phyloP scores from a whole-genome alignment of 2,329 filamentous ascomycete species.

The Magnaporthiopsis incrustans region DNA sequence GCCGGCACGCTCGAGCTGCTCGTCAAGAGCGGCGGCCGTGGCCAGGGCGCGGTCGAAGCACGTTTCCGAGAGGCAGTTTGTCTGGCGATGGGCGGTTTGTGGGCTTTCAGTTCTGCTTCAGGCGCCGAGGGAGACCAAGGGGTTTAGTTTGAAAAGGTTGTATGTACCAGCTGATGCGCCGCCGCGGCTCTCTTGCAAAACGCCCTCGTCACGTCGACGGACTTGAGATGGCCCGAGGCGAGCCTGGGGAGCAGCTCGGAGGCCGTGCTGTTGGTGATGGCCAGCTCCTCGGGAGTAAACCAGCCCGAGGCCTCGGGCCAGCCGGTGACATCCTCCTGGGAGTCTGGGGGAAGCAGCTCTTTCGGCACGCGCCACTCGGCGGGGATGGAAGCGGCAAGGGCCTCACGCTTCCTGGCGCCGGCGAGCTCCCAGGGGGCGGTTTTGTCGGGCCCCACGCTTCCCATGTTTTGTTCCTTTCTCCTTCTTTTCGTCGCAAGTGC shows the following conservation, averaged over 20 bases:
- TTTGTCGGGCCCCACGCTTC: background rate
- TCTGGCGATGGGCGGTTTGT: constrained; percentile 16
- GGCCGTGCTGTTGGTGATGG: constrained; percentile 27
- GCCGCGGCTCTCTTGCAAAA: constrained; percentile 31
- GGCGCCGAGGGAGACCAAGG: background rate
- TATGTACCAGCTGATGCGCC: constrained; percentile 28
- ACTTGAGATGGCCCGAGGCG: constrained; percentile 27
- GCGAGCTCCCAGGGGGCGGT: constrained; percentile 30
- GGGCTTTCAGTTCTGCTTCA: background rate
- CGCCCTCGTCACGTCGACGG: constrained; percentile 25
- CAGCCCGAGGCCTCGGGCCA: constrained; percentile 52
- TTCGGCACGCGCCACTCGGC: constrained; percentile 48
- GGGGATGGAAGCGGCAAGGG: constrained; percentile 42
- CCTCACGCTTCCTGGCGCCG: constrained; percentile 33
- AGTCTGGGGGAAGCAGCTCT: constrained; percentile 42
- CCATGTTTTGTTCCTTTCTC: background rate
- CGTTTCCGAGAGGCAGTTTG: constrained; percentile 44
- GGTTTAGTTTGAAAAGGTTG: background rate
- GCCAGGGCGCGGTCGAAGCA: constrained; percentile 43
- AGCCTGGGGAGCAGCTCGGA: constrained; percentile 26
- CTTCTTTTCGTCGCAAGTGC: background rate
- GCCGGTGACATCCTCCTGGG: constrained; percentile 45
- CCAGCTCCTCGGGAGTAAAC: constrained; percentile 39
- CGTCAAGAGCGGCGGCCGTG: constrained; percentile 40
- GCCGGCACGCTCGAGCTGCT: constrained; percentile 37